Evolutionary conservation across 768 basidiomycete species (phyloP).

Genomic region (Epithele typhae): DNA sequence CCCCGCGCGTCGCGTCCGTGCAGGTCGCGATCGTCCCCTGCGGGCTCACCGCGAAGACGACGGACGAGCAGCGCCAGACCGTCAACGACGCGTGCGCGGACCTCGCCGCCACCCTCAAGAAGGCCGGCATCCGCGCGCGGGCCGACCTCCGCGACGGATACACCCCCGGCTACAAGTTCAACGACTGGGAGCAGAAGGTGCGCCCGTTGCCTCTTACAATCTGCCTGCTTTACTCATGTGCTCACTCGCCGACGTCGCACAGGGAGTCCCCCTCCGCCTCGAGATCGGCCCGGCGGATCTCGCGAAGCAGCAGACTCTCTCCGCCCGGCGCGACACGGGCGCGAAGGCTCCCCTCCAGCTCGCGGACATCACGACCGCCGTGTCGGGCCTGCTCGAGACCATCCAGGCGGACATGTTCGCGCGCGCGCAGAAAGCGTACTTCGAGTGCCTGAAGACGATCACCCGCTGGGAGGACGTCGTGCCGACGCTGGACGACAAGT

Average conservation of each 20-base stretch:
- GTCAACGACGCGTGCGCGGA: conserved; percentile 79
- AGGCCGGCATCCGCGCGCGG: conserved; percentile 74
- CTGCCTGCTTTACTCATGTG: conserved; percentile 5
- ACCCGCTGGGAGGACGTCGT: conserved; percentile 92
- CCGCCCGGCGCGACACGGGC: conserved; percentile 81
- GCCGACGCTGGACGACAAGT: conserved; percentile 84
- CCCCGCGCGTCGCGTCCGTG: conserved; percentile 91
- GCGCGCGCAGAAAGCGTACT: conserved; percentile 71
- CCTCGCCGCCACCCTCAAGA: conserved; percentile 68
- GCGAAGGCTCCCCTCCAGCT: conserved; percentile 54
- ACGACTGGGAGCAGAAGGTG: conserved; percentile 99
- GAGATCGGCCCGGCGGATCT: conserved; percentile 96
- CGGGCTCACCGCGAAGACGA: conserved; percentile 85
- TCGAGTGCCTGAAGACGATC: conserved; percentile 64
- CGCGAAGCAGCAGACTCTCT: conserved; percentile 72
- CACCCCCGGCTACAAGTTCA: conserved; percentile 98
- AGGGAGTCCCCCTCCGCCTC: conserved; percentile 96
- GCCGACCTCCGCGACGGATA: conserved; percentile 94
- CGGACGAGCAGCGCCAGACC: conserved; percentile 56
- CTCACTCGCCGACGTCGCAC: not conserved
- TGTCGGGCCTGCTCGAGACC: conserved; percentile 69
- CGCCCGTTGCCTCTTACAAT: not conserved
- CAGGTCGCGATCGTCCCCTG: conserved; percentile 93
- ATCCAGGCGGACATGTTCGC: conserved; percentile 89
- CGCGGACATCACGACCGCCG: conserved; percentile 39